Evolutionary conservation across 495 filamentous ascomycete genomes (phyloP), one percentile per base, ranked within the genome.

Genomic region (Annulohypoxylon moriforme): DNA sequence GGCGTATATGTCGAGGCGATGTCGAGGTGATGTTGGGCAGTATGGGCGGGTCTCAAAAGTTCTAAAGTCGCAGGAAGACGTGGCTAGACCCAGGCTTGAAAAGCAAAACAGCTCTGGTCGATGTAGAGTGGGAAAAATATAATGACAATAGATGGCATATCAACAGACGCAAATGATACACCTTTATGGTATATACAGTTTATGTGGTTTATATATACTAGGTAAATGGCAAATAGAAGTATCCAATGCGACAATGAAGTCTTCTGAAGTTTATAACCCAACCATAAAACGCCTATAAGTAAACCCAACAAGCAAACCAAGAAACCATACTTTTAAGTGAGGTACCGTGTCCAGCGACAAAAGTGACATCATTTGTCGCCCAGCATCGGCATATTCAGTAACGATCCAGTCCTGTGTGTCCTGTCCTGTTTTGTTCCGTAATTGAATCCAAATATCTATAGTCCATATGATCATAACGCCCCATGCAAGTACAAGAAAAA

Each of bases 401-500:
- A 29, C 55, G 9, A 64, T 46, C 67, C 53, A 70, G 67, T 60
- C 25, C 60, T 64, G 40, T 69, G 29, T 56, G n/a, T 50, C 59
- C 57, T 68, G 57, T 68, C 36, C 67, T 50, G 42, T 60, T 22
- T 24, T 33, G 46, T 33, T 34, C 13, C 56, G 57, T 16, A 31
- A 33, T 7, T 14, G 27, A 25, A 10, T 34, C 11, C 16, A 3
- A 3, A 22, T 29, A 34, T 20, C 14, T 25, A 27, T 47, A 58
- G 16, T 20, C 40, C 49, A 34, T 55, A 3, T 31, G n/a, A 38
- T 20, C n/a, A 22, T 18, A 33, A 68, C 25, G 36, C 25, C 34
- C n/a, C n/a, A 40, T 31, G 36, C 6, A 61, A 61, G 20, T 22
- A 56, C 1, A 4, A 46, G 27, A 61, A 27, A 2, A n/a, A 7